Base-by-base conservation (phyloP, 257 asterid genomes). In the Ocimum tenuiflorum region DNA sequence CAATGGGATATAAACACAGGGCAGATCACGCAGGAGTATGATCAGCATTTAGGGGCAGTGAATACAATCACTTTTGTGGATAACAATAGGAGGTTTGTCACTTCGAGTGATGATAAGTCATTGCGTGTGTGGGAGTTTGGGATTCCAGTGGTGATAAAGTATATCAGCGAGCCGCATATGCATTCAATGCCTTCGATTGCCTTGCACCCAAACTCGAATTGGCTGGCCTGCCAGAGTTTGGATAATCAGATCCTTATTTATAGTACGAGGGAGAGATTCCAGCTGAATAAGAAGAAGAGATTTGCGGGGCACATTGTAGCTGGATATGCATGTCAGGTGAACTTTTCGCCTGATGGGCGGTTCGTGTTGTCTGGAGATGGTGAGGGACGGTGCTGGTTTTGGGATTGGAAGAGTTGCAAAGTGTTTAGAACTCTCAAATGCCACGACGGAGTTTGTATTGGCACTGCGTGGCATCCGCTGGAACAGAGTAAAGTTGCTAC, bases 331-430 rank as follows among this genome's bases (percentile, higher is more conserved):
- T 88, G 97, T 74, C 99, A 94, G 82, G 97, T 90, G 63, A 94
- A 94, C 81, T 94, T 94, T 72, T 94, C 99, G 0, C 99, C 99
- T 0, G 99, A 90, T 77, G 99, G 99, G 33, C 78, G 97, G 49
- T 94, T 94, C 71, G 99, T 94, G 55, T 63, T 90, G 88, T 94
- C 99, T 0, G 96, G 99, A 68, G 99, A 94, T 70, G 97, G 99
- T 39, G 99, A 94, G 73, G 99, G 99, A 7, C 80, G 86, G 74
- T 90, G 97, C 82, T 94, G 96, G 97, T 94, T 94, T 73, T 94
- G 99, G 97, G 99, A 94, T 79, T 90, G 99, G 99, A 94, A 94
- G 86, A 88, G 91, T 60, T 94, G 99, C 82, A 94, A 86, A 78
- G 97, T 90, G 13, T 94, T 94, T 73, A 82, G 92, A 78, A 94